Evolutionary conservation across 805 yeast species (phyloP).

Genomic region (Suhomyces faveliae): DNA sequence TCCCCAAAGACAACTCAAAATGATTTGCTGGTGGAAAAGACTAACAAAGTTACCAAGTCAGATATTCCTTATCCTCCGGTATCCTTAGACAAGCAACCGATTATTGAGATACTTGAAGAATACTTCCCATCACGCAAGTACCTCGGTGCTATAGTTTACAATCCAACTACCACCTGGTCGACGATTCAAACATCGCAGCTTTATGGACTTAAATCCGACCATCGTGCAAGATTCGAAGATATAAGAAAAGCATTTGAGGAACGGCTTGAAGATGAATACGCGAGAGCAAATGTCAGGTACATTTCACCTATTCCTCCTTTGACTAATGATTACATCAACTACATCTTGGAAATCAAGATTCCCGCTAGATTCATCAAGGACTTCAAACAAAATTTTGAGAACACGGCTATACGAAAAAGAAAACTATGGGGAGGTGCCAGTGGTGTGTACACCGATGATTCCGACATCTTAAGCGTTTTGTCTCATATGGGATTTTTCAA

Average conservation of each 20-base stretch:
- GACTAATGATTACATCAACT: slow-evolving; percentile 41
- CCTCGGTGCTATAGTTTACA: slow-evolving; percentile 47
- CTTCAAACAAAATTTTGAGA: slow-evolving; percentile 40
- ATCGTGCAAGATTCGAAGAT: slow-evolving; percentile 25
- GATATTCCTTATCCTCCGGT: slow-evolving; percentile 6
- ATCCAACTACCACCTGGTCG: slow-evolving; percentile 51
- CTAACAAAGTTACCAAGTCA: neutral
- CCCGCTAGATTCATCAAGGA: slow-evolving; percentile 44
- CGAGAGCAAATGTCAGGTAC: slow-evolving; percentile 20
- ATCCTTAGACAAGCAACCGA: slow-evolving; percentile 17
- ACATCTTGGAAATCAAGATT: slow-evolving; percentile 53
- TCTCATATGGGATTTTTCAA: slow-evolving; percentile 71
- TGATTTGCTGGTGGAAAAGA: neutral
- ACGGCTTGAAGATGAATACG: slow-evolving; percentile 12
- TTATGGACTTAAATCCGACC: slow-evolving; percentile 30
- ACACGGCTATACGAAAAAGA: slow-evolving; percentile 25
- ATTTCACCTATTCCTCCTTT: slow-evolving; percentile 41
- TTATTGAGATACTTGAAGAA: slow-evolving; percentile 22
- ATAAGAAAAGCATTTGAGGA: slow-evolving; percentile 19
- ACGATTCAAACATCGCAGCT: slow-evolving; percentile 30
- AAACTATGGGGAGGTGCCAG: slow-evolving; percentile 79
- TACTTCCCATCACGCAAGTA: slow-evolving; percentile 31
- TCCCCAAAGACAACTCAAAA: neutral
- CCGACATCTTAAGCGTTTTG: slow-evolving; percentile 73
- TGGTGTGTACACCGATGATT: slow-evolving; percentile 90